phyloP scores from a whole-genome alignment of 805 yeast genomes.

The Suhomyces sp. region DNA sequence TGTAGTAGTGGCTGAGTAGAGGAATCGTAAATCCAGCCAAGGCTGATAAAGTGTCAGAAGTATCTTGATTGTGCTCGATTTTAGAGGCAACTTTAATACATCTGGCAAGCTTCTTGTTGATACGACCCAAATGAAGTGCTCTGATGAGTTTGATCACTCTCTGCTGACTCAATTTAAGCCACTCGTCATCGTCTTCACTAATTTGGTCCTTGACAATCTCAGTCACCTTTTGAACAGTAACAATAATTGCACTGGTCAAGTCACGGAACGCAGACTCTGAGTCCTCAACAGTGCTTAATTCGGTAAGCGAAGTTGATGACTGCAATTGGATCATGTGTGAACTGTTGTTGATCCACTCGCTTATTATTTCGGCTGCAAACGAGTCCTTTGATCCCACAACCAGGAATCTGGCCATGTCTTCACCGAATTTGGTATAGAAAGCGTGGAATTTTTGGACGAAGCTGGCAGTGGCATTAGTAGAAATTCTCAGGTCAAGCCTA shows the following conservation, averaged over 20 bases:
- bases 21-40: constrained; percentile 60
- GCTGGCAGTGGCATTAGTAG: constrained; percentile 14
- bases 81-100: constrained; percentile 33
- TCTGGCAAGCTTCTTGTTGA: constrained; percentile 32
- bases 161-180: constrained; percentile 57
- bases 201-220: constrained; percentile 35
- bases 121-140: constrained; percentile 36
- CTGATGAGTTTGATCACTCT: constrained; percentile 42
- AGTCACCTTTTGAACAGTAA: constrained; percentile 62
- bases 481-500: constrained; percentile 18
- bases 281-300: constrained; percentile 20
- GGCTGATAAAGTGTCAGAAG: constrained; percentile 44
- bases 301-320: constrained; percentile 5
- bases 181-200: constrained; percentile 53
- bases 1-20: constrained; percentile 55
- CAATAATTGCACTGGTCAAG: constrained; percentile 55
- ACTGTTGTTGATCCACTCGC: constrained; percentile 41
- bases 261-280: constrained; percentile 50
- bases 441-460: constrained; percentile 18
- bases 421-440: constrained; percentile 22
- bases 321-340: constrained; percentile 3
- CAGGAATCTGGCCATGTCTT: constrained; percentile 35
- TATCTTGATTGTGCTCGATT: constrained; percentile 34
- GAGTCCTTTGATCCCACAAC: constrained; percentile 23
- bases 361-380: constrained; percentile 49